Base-by-base conservation (phyloP, 2,329 filamentous ascomycete genomes). In the Tolypocladium endophyticum region DNA sequence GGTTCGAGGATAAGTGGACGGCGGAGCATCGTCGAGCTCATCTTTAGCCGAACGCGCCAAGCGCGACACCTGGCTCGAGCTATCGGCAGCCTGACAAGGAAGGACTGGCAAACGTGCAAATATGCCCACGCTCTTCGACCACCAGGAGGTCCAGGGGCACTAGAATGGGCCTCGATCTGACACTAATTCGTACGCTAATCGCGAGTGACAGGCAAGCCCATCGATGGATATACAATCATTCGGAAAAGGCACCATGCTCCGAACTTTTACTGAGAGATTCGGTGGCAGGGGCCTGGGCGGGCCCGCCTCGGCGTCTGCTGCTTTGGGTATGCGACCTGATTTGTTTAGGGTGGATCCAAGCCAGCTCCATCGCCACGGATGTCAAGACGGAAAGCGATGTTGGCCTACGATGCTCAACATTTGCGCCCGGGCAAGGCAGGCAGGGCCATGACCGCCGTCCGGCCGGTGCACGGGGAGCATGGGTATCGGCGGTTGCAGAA, bases 401-500 rank as follows among this genome's bases (percentile, higher is more conserved):
- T 52, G 47, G 25, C 47, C 18, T 14, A 33, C 12, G 20, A 33
- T 38, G 9, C 30, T 20, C 25, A 9, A n/a, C 3, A 9, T 9
- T 28, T 33, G 8, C 7, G 47, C 2, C 23, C 25, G 25, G 45
- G 45, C 45, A 4, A 39, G 20, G 20, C 53, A 38, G 16, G 25
- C 16, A 41, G 55, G 55, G 55, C 28, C 25, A 30, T 12, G 38
- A 18, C 38, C 39, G 18, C 38, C 38, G 16, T 18, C 20, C 14
- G 55, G 55, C 55, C 3, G 38, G 55, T 56, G 38, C 30, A 14
- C 39, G 28, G 11, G n/a, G 39, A 33, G 25, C 55, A 39, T 41
- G 55, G 55, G 55, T 38, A 41, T 39, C 55, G 55, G 36, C 28
- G 55, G 55, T 41, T 56, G 55, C 55, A 56, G 55, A 56, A 43